Evolutionary conservation across 2,329 filamentous ascomycete genomes (phyloP).

Genomic region (Verruconis gallopava): DNA sequence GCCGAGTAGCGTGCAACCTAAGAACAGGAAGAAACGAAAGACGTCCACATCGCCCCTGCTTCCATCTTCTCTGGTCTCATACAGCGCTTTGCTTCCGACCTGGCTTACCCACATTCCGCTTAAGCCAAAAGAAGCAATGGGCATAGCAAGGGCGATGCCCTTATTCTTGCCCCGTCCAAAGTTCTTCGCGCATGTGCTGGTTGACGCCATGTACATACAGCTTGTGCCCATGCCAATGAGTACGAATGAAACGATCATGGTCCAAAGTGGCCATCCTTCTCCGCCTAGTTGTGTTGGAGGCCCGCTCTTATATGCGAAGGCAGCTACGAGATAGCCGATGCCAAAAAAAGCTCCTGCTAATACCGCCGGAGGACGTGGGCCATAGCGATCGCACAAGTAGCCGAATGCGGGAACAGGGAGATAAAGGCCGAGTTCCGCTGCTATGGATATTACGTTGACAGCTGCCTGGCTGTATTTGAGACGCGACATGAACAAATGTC

Average conservation of each 20-base stretch:
- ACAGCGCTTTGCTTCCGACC: slow-evolving; percentile 65
- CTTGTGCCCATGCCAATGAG: slow-evolving; percentile 73
- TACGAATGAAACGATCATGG: slow-evolving; percentile 79
- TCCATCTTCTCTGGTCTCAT: slow-evolving; percentile 53
- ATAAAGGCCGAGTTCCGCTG: slow-evolving; percentile 79
- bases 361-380: slow-evolving; percentile 64
- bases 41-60: slow-evolving; percentile 52
- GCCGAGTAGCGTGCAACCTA: slow-evolving; percentile 55
- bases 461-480: slow-evolving; percentile 83
- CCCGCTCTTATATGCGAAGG: slow-evolving; percentile 56
- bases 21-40: slow-evolving; percentile 77
- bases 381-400: slow-evolving; percentile 80
- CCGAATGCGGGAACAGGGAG: slow-evolving; percentile 82
- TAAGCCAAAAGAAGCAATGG: slow-evolving; percentile 84
- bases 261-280: slow-evolving; percentile 56
- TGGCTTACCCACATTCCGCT: slow-evolving; percentile 96
- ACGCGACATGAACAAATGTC: slow-evolving; percentile 73
- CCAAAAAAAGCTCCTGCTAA: slow-evolving; percentile 64
- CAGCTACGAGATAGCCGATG: slow-evolving; percentile 70
- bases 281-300: slow-evolving; percentile 38
- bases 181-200: slow-evolving; percentile 97
- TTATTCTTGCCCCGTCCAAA: slow-evolving; percentile 82
- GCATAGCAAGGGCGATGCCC: slow-evolving; percentile 76
- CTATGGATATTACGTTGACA: slow-evolving; percentile 81
- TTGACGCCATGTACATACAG: slow-evolving; percentile 75